These are phyloP conservation scores for Aegilops umbellulata DNA, from an alignment of 176 grass and related monocot species.

Conservation along the genomic window DNA sequence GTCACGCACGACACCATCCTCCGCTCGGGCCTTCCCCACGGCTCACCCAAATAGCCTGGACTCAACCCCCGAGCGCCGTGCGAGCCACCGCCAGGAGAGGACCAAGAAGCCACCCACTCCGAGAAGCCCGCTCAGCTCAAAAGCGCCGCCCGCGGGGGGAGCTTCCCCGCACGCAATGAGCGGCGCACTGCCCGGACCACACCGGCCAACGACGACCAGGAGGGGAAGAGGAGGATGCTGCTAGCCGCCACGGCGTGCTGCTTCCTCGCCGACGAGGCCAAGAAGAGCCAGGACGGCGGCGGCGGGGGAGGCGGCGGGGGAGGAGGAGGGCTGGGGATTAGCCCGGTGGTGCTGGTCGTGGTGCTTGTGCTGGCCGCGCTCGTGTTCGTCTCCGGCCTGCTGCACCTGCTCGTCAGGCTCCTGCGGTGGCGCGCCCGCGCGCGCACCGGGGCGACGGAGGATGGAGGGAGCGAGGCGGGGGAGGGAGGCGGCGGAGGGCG, in stretches of 20 bases:
- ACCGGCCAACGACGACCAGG: background rate
- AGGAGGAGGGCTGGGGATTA: constrained; percentile 2
- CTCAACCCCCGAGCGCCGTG: constrained; percentile 18
- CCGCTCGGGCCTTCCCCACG: background rate
- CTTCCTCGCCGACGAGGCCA: constrained; percentile 3
- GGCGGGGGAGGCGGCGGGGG: background rate
- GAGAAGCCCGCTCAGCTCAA: constrained; percentile 14
- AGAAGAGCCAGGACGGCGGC: background rate
- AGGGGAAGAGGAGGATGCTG: background rate
- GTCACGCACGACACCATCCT: background rate
- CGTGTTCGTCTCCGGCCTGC: constrained; percentile 62
- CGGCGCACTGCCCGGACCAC: constrained; percentile 9
- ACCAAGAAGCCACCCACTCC: constrained; percentile 24
- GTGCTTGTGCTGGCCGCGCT: constrained; percentile 54
- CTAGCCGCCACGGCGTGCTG: background rate
- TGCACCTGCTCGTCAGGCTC: constrained; percentile 67
- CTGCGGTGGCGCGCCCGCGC: constrained; percentile 42
- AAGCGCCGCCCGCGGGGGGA: background rate
- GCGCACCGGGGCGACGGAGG: background rate
- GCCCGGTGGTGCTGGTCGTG: constrained; percentile 55
- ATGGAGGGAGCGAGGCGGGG: background rate
- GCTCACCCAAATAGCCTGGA: constrained; percentile 21
- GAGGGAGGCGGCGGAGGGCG: background rate
- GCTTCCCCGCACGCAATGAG: constrained; percentile 39
- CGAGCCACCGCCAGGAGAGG: constrained; percentile 21